Evolutionary conservation across 306 rosid genomes (phyloP).

Genomic region (Erythrophleum fordii): DNA sequence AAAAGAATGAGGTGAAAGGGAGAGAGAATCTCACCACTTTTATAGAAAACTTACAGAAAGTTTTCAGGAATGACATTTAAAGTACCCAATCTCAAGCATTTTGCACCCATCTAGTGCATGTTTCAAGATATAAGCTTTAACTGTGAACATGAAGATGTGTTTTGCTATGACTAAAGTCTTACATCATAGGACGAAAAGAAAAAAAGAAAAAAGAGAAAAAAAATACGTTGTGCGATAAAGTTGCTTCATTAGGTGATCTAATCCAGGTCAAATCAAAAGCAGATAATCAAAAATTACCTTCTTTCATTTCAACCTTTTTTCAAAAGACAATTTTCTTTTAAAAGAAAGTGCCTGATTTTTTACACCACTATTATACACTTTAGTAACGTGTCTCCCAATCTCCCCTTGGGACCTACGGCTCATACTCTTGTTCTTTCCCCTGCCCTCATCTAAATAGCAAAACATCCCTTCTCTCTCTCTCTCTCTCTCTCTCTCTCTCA

Average conservation of each 20-base stretch:
- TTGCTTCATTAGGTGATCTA: not conserved
- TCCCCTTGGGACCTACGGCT: conserved; percentile 23
- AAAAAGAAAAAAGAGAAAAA: too few relatives aligned
- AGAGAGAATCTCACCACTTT: too few relatives aligned
- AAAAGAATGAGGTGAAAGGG: too few relatives aligned
- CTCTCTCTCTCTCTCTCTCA: conserved; percentile 29
- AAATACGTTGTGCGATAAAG: not conserved
- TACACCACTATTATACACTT: conserved; percentile 54
- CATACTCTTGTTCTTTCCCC: not conserved
- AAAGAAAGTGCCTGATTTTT: conserved; percentile 36
- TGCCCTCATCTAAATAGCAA: conserved; percentile 20
- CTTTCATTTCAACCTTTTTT: conserved; percentile 30
- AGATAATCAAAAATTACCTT: not conserved
- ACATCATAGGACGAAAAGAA: not conserved
- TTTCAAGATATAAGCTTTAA: too few relatives aligned
- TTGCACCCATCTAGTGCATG: too few relatives aligned
- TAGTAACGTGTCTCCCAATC: conserved; percentile 36
- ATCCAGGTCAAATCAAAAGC: not conserved
- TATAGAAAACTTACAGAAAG: too few relatives aligned
- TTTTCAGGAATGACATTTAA: not conserved
- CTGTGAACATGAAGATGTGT: not conserved
- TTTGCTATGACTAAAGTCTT: not conserved
- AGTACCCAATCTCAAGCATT: too few relatives aligned
- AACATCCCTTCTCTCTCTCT: conserved; percentile 27
- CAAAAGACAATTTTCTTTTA: conserved; percentile 7